Conservation (phyloP, 371 early-diverging fungal genomes). For the Mortierella sp. region DNA sequence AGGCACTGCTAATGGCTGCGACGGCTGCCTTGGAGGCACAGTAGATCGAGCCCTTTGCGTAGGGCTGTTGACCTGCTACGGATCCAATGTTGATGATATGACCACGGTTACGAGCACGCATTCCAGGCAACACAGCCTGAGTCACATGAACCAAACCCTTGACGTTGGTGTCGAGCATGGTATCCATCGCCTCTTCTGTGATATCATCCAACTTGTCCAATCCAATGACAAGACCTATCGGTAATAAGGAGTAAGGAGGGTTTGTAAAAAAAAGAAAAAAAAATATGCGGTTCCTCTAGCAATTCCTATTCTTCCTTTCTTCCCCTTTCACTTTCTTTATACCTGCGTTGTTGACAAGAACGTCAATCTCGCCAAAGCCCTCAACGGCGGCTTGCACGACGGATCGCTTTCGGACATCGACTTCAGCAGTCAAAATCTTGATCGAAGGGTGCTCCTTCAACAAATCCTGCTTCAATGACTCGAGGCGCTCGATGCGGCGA, state of each 20-base stretch:
- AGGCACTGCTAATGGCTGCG: slow-evolving; percentile 80
- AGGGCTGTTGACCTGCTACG: slow-evolving; percentile 67
- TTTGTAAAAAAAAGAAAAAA: no score
- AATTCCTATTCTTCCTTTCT: no score
- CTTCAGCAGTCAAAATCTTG: slow-evolving; percentile 66
- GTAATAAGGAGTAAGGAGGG: background rate
- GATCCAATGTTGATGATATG: slow-evolving; percentile 92
- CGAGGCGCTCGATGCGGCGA: slow-evolving; percentile 79
- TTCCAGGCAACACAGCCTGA: slow-evolving; percentile 83
- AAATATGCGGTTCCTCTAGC: no score
- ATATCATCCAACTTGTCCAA: slow-evolving; percentile 78
- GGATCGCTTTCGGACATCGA: slow-evolving; percentile 79
- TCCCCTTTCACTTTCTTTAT: slow-evolving; percentile 12
- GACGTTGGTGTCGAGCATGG: slow-evolving; percentile 92
- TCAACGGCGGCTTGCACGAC: slow-evolving; percentile 68
- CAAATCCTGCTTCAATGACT: slow-evolving; percentile 65
- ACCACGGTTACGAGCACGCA: slow-evolving; percentile 80
- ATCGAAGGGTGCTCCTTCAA: slow-evolving; percentile 60
- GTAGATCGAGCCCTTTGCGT: slow-evolving; percentile 86
- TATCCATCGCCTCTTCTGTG: slow-evolving; percentile 72
- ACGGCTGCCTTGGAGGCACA: slow-evolving; percentile 94
- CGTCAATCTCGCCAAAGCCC: slow-evolving; percentile 73
- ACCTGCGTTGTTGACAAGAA: slow-evolving; percentile 83
- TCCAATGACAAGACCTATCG: slow-evolving; percentile 82
- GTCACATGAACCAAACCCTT: slow-evolving; percentile 86